Base-by-base conservation (phyloP, 2,329 filamentous ascomycete species). In the Dactylellina drechsleri region DNA sequence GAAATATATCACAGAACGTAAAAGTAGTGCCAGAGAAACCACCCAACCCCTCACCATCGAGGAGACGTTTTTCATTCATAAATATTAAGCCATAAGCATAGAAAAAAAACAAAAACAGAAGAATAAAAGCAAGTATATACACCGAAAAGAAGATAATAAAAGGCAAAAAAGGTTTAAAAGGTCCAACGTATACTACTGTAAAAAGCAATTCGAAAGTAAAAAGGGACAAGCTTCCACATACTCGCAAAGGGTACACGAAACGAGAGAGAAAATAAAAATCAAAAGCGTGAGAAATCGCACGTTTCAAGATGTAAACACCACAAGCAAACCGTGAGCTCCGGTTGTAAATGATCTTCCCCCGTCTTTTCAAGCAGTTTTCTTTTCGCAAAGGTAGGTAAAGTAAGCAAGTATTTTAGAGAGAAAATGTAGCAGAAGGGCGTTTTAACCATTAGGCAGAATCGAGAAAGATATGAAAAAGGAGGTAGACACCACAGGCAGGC, bases 101-200 rank as follows among this genome's bases (percentile, higher is more conserved):
- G 53, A 65, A 43, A 6, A 65, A 23, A 5, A 47, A n/a, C n/a
- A 59, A 64, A 40, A 40, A 6, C n/a, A 56, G 28, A 57, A 23
- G 23, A 5, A 47, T n/a, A 47, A 18, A 16, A 47, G 43, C 13
- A 36, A 36, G 13, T n/a, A 47, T 47, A 47, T 47, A 47, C 43
- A 53, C 50, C 28, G 41, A 68, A 54, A n/a, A 58, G 54, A 53
- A 6, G 53, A 64, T 56, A 59, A 28, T 43, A 31, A 28, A 65
- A 82, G 78, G 82, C 80, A 80, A 82, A 80, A 80, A 79, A 81
- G 77, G 79, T 77, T 74, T 79, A 81, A 81, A 82, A 80, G 80
- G 43, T 36, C 31, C 31, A 36, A 36, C 31, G 6, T 36, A 47
- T 18, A 47, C 43, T 47, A 18, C 16, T 6, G 13, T 18, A 47